Evolutionary conservation across 1,139 yeast species (phyloP), one percentile per base, ranked within the genome.

Genomic region (Hyphopichia pseudoburtonii): DNA sequence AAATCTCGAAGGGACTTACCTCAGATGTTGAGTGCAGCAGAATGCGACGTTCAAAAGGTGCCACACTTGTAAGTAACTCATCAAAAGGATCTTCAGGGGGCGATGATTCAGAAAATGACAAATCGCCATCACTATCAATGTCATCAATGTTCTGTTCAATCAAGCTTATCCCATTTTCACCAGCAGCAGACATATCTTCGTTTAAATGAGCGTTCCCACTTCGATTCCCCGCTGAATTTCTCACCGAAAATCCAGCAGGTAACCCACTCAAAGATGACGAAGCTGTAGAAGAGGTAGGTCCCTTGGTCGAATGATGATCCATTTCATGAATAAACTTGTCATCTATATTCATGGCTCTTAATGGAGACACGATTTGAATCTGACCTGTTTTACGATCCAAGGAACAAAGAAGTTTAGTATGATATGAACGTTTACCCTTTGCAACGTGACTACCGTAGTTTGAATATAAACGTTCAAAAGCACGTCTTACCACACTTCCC

Each of bases 341-440:
- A 3, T 18, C 6, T 7, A 5, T n/a, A 8, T 16, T 6, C 17
- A 30, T 30, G 15, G 12, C 25, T 18, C 24, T 15, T 16, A 31
- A 31, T 6, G 34, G 32, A 22, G 28, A 28, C 9, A 21, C 17
- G 2, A 57, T 37, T 35, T 56, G 60, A 23, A 65, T 39, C 6
- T 43, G 39, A 1, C 72, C 70, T 2, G 62, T 46, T 40, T 63
- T 62, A 29, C 69, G 46, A 41, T 64, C 54, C 31, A 66, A 37
- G 2, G 70, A 65, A 28, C 70, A 62, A 24, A 65, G 41, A 5
- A 18, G 19, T 15, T 10, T 19, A 5, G 17, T 32, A 19, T 9
- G 17, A n/a, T 32, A 19, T 9, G 17, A 9, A 4, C 9, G 12
- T 6, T 10, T 14, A 8, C 19, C 21, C 17, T 27, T 19, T 17